Percentiles rank a stretch among this genome's conserved stretches.
Evolutionary conservation across 495 filamentous ascomycete species (phyloP).

Genomic region (Ascodesmis nigricans): DNA sequence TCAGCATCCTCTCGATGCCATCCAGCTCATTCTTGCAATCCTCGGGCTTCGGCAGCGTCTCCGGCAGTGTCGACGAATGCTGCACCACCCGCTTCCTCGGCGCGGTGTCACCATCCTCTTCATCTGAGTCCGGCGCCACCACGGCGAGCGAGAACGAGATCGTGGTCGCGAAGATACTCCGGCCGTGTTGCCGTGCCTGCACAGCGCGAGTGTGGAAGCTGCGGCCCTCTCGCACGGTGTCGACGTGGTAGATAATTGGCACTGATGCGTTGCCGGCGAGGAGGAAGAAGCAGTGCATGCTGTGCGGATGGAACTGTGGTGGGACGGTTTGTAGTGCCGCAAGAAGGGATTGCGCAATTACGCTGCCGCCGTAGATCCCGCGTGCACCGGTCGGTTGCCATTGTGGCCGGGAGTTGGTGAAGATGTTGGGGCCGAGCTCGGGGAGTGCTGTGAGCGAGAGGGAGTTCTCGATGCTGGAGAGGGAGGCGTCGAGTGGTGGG

Average conservation of each 20-base stretch:
- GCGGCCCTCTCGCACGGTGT: constrained; percentile 72
- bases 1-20: constrained; percentile 13
- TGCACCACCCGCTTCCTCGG: not conserved
- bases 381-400: constrained; percentile 84
- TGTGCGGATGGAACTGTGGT: constrained; percentile 58
- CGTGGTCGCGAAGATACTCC: constrained; percentile 83
- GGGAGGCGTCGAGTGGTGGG: constrained; percentile 45
- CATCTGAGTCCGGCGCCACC: too few relatives aligned
- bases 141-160: constrained; percentile 49
- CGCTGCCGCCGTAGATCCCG: constrained; percentile 73
- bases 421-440: constrained; percentile 74
- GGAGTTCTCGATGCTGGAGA: constrained; percentile 68
- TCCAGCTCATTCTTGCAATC: constrained; percentile 11
- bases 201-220: constrained; percentile 89
- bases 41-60: constrained; percentile 17
- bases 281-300: constrained; percentile 98
- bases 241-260: constrained; percentile 81
- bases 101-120: constrained; percentile 29
- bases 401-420: constrained; percentile 72
- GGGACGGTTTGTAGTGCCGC: constrained; percentile 77
- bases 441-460: constrained; percentile 60
- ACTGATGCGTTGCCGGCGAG: constrained; percentile 65
- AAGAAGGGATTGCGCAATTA: constrained; percentile 76
- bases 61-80: constrained; percentile 39
- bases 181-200: constrained; percentile 69